Conservation (phyloP, 208 protist species). For the Trypanosoma grayi region DNA sequence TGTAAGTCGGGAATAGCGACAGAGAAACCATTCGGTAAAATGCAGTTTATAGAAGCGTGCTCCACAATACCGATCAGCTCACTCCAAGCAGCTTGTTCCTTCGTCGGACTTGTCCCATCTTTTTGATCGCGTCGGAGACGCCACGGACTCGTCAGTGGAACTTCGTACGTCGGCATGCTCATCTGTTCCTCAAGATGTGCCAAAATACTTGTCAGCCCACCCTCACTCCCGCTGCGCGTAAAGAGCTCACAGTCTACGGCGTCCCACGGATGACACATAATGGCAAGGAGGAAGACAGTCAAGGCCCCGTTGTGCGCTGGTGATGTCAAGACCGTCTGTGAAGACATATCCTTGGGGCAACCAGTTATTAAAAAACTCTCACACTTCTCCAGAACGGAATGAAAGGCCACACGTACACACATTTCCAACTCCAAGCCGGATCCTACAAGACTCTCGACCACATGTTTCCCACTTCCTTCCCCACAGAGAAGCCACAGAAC, state of each 20-base stretch:
- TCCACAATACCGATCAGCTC: constrained; percentile 66
- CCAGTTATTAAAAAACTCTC: constrained; percentile 27
- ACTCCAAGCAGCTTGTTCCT: constrained; percentile 37
- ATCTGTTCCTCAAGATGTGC: constrained; percentile 57
- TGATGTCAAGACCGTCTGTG: constrained; percentile 43
- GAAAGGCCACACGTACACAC: constrained; percentile 60
- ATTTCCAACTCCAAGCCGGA: constrained; percentile 68
- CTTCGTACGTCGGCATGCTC: constrained; percentile 42
- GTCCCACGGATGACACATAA: constrained; percentile 85
- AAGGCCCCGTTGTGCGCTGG: constrained; percentile 38
- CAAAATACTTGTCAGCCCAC: constrained; percentile 37
- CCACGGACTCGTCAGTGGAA: constrained; percentile 48
- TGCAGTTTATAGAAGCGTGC: constrained; percentile 58
- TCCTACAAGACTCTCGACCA: constrained; percentile 57
- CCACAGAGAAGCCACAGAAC: constrained; percentile 53
- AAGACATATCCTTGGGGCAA: constrained; percentile 29
- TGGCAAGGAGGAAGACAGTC: constrained; percentile 60
- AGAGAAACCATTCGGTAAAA: constrained; percentile 84
- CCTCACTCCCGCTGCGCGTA: constrained; percentile 34
- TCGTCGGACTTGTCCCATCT: constrained; percentile 14
- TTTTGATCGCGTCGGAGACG: constrained; percentile 32
- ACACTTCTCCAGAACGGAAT: constrained; percentile 51
- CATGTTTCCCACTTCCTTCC: constrained; percentile 53
- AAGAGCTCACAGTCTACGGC: constrained; percentile 75
- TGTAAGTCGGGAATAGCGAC: constrained; percentile 66